Evolutionary conservation across 257 asterid species (phyloP).

Genomic region (Scutellaria baicalensis): DNA sequence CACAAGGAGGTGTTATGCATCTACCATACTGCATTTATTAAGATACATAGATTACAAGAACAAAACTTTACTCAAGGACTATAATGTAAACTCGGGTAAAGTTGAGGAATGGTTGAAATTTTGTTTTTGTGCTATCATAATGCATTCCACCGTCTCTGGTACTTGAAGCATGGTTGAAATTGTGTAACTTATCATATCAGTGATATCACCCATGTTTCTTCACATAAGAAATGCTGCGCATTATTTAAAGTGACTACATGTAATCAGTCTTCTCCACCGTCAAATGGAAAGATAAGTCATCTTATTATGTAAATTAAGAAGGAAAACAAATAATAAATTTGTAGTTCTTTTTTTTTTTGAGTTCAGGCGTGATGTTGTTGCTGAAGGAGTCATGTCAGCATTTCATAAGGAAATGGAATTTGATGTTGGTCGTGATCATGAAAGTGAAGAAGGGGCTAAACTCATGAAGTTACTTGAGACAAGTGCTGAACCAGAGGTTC

Average conservation of each 20-base stretch:
- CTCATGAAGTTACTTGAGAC: conserved; percentile 88
- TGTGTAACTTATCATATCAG: neutral
- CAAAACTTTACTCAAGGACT: neutral
- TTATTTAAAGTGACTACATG: neutral
- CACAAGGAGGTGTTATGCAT: neutral
- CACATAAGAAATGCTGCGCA: neutral
- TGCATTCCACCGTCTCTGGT: neutral
- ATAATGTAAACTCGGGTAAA: neutral
- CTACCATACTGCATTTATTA: neutral
- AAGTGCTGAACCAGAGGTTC: conserved; percentile 90
- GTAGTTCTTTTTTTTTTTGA: neutral
- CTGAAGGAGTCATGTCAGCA: conserved; percentile 72
- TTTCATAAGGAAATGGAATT: conserved; percentile 50
- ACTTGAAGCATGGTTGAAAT: neutral
- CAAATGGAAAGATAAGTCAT: neutral
- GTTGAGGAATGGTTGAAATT: neutral
- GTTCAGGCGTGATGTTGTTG: conserved; percentile 61
- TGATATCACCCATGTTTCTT: neutral
- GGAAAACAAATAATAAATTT: neutral
- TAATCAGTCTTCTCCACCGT: too few relatives aligned
- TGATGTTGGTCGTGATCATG: conserved; percentile 40
- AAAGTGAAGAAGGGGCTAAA: conserved; percentile 90
- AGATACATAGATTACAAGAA: neutral
- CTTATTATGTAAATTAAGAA: neutral
- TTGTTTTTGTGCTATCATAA: too few relatives aligned